These are phyloP conservation scores for Vitellaria paradoxa DNA, from an alignment of 179 eudicot species.

Conservation along the genomic window DNA sequence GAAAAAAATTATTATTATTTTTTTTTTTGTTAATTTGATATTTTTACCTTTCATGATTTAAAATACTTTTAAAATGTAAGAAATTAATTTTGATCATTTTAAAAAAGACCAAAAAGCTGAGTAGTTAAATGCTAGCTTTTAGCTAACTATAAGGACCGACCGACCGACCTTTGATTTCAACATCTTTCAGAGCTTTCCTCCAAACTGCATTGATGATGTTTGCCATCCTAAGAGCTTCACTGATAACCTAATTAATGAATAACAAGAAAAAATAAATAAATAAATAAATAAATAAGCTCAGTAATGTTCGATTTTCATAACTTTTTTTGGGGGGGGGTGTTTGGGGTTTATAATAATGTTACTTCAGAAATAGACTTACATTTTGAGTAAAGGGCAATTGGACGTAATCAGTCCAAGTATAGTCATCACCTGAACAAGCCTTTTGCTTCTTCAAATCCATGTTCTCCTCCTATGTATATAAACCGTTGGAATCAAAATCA, in stretches of 20 bases:
- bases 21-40: too few relatives aligned
- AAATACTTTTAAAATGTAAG: too few relatives aligned
- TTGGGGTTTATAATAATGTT: neutral
- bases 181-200: constrained; percentile 85
- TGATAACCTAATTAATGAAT: constrained; percentile 56
- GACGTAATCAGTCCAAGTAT: constrained; percentile 84
- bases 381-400: constrained; percentile 77
- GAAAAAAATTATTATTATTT: too few relatives aligned
- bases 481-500: too few relatives aligned
- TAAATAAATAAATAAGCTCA: neutral
- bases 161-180: constrained; percentile 70
- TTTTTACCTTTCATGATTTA: too few relatives aligned
- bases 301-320: neutral
- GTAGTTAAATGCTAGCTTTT: too few relatives aligned
- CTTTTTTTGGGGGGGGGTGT: neutral
- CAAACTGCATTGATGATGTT: constrained; percentile 90
- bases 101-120: too few relatives aligned
- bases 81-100: too few relatives aligned
- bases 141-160: too few relatives aligned
- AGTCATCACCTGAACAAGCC: constrained; percentile 34
- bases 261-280: neutral
- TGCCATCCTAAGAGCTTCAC: constrained; percentile 93
- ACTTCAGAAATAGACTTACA: constrained; percentile 34
- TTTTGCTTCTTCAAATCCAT: constrained; percentile 63
- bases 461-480: constrained; percentile 68